Evolutionary conservation across 148 eudicot species (phyloP).

Genomic region (Talinum fruticosum): DNA sequence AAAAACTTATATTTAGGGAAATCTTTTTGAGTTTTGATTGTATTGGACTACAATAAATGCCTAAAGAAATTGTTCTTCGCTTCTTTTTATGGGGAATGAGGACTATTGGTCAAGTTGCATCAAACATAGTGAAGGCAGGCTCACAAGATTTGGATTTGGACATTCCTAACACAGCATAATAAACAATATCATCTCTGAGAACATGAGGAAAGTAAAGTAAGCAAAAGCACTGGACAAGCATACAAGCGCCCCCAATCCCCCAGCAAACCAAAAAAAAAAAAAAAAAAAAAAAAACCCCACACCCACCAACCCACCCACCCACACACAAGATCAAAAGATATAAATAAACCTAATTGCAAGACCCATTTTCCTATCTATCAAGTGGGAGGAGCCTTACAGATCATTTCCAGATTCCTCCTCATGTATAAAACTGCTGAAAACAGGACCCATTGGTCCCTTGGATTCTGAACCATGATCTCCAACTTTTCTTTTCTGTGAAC

Average conservation of each 20-base stretch:
- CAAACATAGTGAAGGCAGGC: background rate
- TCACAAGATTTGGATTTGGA: background rate
- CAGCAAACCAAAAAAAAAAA: no score
- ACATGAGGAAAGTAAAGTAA: background rate
- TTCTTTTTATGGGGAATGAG: background rate
- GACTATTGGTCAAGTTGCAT: no score
- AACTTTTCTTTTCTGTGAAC: constrained; percentile 51
- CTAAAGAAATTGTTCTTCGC: background rate
- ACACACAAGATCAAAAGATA: background rate
- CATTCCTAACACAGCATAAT: background rate
- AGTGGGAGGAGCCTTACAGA: constrained; percentile 52
- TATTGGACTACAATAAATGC: background rate
- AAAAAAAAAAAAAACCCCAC: no score
- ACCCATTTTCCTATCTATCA: background rate
- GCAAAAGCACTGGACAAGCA: constrained; percentile 7
- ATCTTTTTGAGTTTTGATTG: background rate
- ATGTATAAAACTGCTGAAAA: constrained; percentile 72
- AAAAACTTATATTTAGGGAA: background rate
- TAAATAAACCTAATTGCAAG: background rate
- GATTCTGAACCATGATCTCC: constrained; percentile 46
- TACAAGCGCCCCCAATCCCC: no score
- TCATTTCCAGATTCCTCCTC: constrained; percentile 89
- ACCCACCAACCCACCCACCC: no score
- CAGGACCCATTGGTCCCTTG: constrained; percentile 97
- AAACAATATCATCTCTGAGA: constrained; percentile 1